These are phyloP conservation scores for Podospora pseudocomata DNA, from an alignment of 495 filamentous ascomycete genomes.

Conservation along the genomic window DNA sequence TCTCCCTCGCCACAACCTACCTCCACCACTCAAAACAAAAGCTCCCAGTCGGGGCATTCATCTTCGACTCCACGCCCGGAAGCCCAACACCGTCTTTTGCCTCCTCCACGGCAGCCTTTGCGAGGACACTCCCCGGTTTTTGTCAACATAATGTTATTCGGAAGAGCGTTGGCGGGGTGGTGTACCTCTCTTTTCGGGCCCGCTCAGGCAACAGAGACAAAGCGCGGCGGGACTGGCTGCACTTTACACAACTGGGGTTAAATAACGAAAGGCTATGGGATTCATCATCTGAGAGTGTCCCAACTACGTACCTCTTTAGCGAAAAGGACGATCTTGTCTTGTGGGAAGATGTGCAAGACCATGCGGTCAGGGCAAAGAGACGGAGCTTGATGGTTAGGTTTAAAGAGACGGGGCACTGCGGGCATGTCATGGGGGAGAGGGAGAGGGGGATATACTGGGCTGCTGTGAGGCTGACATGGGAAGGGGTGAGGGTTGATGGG, in stretches of 20 bases:
- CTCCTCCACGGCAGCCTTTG: neutral
- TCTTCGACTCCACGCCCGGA: conserved; percentile 39
- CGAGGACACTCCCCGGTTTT: neutral
- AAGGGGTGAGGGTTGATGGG: conserved; percentile 14
- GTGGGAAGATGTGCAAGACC: conserved; percentile 34
- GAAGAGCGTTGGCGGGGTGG: neutral
- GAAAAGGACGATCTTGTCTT: conserved; percentile 33
- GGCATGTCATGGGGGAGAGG: conserved; percentile 23
- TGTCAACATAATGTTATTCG: neutral
- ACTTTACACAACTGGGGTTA: conserved; percentile 23
- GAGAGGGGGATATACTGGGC: conserved; percentile 27
- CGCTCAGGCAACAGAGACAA: neutral
- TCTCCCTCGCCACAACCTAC: conserved; percentile 29
- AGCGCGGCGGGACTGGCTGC: neutral
- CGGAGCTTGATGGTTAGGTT: conserved; percentile 31
- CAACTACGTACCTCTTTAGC: conserved; percentile 36
- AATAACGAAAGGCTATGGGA: conserved; percentile 28
- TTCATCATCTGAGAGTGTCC: neutral
- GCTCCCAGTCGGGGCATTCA: conserved; percentile 30
- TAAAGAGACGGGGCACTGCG: conserved; percentile 33
- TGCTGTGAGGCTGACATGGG: conserved; percentile 26
- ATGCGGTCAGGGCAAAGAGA: conserved; percentile 25
- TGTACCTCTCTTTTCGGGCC: neutral
- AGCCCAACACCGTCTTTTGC: neutral
- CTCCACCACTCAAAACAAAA: conserved; percentile 11